A percentile compares a stretch with the other conserved stretches of the same genome.
Conservation (phyloP, 208 protist genomes). For the Trypanosoma theileri region DNA sequence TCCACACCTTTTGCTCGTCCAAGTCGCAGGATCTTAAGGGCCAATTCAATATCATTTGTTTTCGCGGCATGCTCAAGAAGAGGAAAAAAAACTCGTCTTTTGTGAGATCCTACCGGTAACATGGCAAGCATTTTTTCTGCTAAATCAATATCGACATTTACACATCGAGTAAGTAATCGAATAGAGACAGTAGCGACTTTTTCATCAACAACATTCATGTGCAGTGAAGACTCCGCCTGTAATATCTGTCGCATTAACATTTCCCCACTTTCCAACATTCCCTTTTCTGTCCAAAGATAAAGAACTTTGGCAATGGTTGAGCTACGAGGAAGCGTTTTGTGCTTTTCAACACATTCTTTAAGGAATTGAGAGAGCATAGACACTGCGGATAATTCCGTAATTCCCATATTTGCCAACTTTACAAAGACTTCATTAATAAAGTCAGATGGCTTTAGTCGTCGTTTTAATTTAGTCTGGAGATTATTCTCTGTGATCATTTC, state of each 20-base stretch:
- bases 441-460: slow-evolving; percentile 43
- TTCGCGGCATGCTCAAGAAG: slow-evolving; percentile 49
- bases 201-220: slow-evolving; percentile 54
- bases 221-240: slow-evolving; percentile 20
- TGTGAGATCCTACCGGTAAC: slow-evolving; percentile 49
- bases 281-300: slow-evolving; percentile 47
- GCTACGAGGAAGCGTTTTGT: slow-evolving; percentile 55
- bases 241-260: slow-evolving; percentile 36
- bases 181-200: slow-evolving; percentile 68
- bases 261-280: slow-evolving; percentile 32
- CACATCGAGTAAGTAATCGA: slow-evolving; percentile 37
- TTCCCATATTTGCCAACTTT: slow-evolving; percentile 35
- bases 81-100: slow-evolving; percentile 67
- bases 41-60: slow-evolving; percentile 35
- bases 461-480: slow-evolving; percentile 40
- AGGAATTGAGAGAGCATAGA: slow-evolving; percentile 37
- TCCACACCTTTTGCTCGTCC: slow-evolving; percentile 43
- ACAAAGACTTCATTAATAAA: slow-evolving; percentile 73
- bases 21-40: slow-evolving; percentile 44
- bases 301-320: slow-evolving; percentile 60
- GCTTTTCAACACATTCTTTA: slow-evolving; percentile 43
- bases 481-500: slow-evolving; percentile 65
- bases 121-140: slow-evolving; percentile 45
- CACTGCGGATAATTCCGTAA: slow-evolving; percentile 14
- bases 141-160: slow-evolving; percentile 26